Conservation (phyloP, 2,329 filamentous ascomycete genomes). For the Paecilomyces dactylethromorphus region DNA sequence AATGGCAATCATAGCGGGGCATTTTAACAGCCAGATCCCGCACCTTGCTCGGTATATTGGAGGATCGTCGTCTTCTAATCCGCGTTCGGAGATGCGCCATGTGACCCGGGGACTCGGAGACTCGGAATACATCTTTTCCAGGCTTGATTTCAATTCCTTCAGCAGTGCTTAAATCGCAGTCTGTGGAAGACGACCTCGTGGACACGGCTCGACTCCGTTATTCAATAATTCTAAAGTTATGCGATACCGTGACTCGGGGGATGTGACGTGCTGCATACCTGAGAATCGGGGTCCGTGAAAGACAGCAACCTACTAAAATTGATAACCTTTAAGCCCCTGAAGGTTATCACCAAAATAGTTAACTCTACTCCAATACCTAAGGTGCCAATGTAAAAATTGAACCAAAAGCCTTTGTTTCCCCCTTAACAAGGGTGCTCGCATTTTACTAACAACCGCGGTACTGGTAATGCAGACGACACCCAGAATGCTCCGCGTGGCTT, state of each 20-base stretch:
- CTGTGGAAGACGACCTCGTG: too few species aligned
- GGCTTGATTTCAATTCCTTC: not conserved
- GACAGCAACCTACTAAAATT: not conserved
- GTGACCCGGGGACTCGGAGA: not conserved
- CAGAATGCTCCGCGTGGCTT: not conserved
- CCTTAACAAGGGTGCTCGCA: not conserved
- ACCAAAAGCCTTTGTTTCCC: not conserved
- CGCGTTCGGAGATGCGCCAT: not conserved
- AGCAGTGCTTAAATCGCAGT: not conserved
- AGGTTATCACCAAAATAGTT: not conserved
- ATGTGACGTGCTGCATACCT: too few species aligned
- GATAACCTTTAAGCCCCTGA: not conserved
- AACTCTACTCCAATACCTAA: not conserved
- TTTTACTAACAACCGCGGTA: too few species aligned
- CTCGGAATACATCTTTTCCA: not conserved
- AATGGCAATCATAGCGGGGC: not conserved
- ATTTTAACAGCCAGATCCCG: not conserved
- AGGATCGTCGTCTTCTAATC: not conserved
- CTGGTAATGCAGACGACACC: not conserved
- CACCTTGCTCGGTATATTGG: not conserved
- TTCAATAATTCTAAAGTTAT: too few species aligned
- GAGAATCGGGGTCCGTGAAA: too few species aligned
- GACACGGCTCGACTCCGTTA: too few species aligned
- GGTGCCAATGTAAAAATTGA: not conserved
- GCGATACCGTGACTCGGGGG: too few species aligned